These are phyloP conservation scores for Thermoascus crustaceus DNA, from an alignment of 2,329 filamentous ascomycete genomes.

Conservation along the genomic window DNA sequence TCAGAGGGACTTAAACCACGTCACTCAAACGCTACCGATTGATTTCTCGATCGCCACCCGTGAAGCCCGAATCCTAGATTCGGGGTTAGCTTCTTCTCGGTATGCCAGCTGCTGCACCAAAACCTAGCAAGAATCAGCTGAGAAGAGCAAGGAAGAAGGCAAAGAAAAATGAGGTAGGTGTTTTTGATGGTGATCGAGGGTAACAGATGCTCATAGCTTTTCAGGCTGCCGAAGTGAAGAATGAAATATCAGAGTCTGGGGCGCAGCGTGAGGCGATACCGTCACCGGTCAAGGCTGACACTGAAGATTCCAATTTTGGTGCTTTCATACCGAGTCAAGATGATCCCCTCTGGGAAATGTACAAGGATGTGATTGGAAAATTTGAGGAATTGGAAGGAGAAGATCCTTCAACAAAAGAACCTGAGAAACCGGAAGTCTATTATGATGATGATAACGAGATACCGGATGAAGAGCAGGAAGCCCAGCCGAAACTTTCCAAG, in stretches of 20 bases:
- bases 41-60: too few species aligned
- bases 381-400: constrained; percentile 62
- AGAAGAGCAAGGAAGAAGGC: constrained; percentile 92
- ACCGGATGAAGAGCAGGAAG: constrained; percentile 61
- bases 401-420: constrained; percentile 55
- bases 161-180: constrained; percentile 59
- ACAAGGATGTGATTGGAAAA: constrained; percentile 70
- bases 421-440: constrained; percentile 76
- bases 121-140: constrained; percentile 90
- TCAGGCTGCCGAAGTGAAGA: constrained; percentile 21
- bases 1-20: too few species aligned
- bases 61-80: too few species aligned
- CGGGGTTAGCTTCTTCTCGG: too few species aligned
- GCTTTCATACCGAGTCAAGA: constrained; percentile 49
- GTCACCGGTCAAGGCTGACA: constrained; percentile 33
- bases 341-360: constrained; percentile 75
- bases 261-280: constrained; percentile 6
- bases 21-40: too few species aligned
- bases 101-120: constrained; percentile 36
- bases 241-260: constrained; percentile 6
- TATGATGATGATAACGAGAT: constrained; percentile 80
- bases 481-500: constrained; percentile 70
- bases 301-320: constrained; percentile 30
- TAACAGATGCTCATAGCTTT: constrained; percentile 12
- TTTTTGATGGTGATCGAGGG: constrained; percentile 1